Evolutionary conservation across 2,329 filamentous ascomycete species (phyloP), one percentile per base, ranked within the genome.

Genomic region (Claviceps sp.): DNA sequence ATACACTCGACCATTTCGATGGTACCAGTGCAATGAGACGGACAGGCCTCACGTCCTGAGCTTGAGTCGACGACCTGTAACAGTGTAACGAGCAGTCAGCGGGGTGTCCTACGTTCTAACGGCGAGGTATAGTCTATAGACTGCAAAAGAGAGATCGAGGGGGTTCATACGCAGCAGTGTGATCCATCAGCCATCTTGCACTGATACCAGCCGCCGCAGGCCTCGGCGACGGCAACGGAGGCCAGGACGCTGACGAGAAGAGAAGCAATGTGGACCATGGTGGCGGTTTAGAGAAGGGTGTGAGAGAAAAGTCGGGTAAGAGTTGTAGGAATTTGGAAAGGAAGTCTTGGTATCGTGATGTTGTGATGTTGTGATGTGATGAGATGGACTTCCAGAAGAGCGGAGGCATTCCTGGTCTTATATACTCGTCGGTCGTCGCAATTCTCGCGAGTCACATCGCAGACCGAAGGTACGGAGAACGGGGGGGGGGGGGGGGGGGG

Each of bases 151-250:
- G 3, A 43, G 13, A 26, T 16, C 1, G 3, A 22, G 20, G 14
- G 20, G 42, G 11, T 43, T 36, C 23, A n/a, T 38, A 47, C 45
- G 34, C 45, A 47, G 45, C 45, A 47, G 34, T 47, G 29, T 1
- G 3, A 2, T 11, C 20, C 13, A 23, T 20, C 9, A 7, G 34
- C 11, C 2, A n/a, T 5, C 20, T 37, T 47, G 45, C 45, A 47
- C 34, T 47, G 45, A 17, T 20, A 47, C 34, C 34, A 47, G 13
- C 45, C 45, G 13, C 2, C 1, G 14, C 45, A 47, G 20, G 45
- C 13, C 1, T 23, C 40, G 17, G 20, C 20, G 34, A 7, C 20
- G 13, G 17, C 22, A 9, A 38, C n/a, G 5, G 23, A 14, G 45
- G 45, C 45, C 17, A 47, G 26, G 34, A 47, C 7, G 16, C 17